These are phyloP conservation scores for Claviceps quebecensis DNA, from an alignment of 2,329 filamentous ascomycete species.

Conservation along the genomic window DNA sequence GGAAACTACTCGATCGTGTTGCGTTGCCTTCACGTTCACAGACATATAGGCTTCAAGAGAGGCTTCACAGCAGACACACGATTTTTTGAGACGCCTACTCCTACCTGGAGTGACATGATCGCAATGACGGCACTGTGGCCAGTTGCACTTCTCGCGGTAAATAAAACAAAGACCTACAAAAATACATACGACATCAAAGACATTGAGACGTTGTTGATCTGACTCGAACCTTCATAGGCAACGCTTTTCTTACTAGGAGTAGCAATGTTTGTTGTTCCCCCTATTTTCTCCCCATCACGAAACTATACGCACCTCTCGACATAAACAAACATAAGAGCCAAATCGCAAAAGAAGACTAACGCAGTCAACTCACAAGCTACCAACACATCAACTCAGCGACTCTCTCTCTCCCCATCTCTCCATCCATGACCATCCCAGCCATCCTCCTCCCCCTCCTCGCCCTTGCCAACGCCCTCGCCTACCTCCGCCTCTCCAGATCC, in stretches of 20 bases:
- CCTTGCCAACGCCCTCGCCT: background rate
- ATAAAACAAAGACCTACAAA: background rate
- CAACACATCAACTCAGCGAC: constrained; percentile 1
- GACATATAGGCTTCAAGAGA: too few relatives aligned
- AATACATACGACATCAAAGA: background rate
- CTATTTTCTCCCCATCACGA: background rate
- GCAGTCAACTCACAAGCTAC: background rate
- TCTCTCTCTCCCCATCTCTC: constrained; percentile 4
- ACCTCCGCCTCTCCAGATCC: background rate
- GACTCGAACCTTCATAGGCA: background rate
- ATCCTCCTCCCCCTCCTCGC: constrained; percentile 2
- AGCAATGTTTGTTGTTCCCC: background rate
- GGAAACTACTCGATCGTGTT: too few relatives aligned
- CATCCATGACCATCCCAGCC: background rate
- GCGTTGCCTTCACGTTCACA: too few relatives aligned
- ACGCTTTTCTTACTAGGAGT: background rate
- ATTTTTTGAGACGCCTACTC: background rate
- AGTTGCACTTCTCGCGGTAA: background rate
- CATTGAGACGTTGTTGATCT: background rate
- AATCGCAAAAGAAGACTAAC: background rate
- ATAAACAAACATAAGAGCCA: background rate
- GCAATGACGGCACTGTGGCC: background rate
- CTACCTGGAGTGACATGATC: background rate
- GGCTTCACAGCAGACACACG: background rate
- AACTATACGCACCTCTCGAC: too few relatives aligned